phyloP scores from a whole-genome alignment of 148 eudicot genomes.

The Fagopyrum tataricum region DNA sequence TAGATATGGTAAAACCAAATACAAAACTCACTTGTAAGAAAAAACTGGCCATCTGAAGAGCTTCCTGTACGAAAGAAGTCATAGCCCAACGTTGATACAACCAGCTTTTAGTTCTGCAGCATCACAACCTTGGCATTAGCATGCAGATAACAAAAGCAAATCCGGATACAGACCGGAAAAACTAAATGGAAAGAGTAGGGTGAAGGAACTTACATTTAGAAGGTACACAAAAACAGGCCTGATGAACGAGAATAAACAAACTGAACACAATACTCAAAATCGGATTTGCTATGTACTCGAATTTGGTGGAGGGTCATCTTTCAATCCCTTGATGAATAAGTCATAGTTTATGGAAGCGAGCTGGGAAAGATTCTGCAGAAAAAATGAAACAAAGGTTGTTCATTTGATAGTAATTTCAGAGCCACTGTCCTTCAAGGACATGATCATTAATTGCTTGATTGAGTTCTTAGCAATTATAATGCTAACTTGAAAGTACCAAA shows the following conservation, averaged over 20 bases:
- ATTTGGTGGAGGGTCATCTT: slow-evolving; percentile 64
- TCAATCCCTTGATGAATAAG: slow-evolving; percentile 80
- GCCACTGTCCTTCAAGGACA: not conserved
- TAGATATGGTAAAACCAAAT: not conserved
- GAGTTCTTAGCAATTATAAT: not conserved
- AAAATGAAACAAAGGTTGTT: slow-evolving; percentile 7
- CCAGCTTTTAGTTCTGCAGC: slow-evolving; percentile 9
- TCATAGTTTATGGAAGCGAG: slow-evolving; percentile 87
- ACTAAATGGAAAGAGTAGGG: not conserved
- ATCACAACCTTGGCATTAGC: not conserved
- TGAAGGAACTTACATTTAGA: not conserved
- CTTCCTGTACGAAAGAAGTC: slow-evolving; percentile 1
- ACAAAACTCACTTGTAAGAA: slow-evolving; percentile 5
- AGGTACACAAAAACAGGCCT: not conserved
- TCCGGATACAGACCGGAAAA: not conserved
- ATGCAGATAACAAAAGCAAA: not conserved
- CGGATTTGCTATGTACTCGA: slow-evolving; percentile 21
- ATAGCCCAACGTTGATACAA: not conserved
- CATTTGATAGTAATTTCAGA: not conserved
- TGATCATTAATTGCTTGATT: not conserved
- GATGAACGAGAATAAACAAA: not conserved
- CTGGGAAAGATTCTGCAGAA: slow-evolving; percentile 84
- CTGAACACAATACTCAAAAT: not conserved
- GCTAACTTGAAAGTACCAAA: not conserved
- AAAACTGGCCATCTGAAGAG: not conserved